Percentiles rank a stretch among this genome's conserved stretches.
Evolutionary conservation across 352 stramenopile genomes (phyloP).

Genomic region (Phytopythium sindhum): DNA sequence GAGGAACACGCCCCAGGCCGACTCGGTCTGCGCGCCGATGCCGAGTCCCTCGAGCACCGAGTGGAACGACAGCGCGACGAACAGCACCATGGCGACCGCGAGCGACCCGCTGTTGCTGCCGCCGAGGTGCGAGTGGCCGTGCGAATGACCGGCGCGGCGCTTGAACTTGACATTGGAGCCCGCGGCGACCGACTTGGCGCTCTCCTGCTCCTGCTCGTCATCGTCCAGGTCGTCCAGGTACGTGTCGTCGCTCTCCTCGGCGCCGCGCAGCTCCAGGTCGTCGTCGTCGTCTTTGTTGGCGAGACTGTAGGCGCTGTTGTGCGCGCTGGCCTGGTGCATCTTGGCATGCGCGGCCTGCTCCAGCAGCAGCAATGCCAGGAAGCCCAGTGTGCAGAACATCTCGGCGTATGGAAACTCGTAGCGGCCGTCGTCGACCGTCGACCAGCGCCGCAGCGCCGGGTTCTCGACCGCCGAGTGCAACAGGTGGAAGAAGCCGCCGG

Average conservation of each 20-base stretch:
- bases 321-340: constrained; percentile 15
- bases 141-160: constrained; percentile 23
- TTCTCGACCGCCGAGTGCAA: constrained; percentile 73
- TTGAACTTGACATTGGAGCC: constrained; percentile 14
- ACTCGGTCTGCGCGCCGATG: constrained; percentile 64
- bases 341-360: constrained; percentile 60
- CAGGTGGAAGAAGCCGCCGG: constrained; percentile 75
- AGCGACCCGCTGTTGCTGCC: constrained; percentile 22
- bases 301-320: constrained; percentile 13
- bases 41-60: constrained; percentile 75
- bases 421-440: constrained; percentile 49
- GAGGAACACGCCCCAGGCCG: constrained; percentile 73
- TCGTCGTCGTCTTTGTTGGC: constrained; percentile 31
- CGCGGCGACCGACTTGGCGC: constrained; percentile 1
- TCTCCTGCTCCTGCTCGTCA: constrained; percentile 20
- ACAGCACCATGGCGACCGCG: constrained; percentile 67
- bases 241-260: constrained; percentile 35
- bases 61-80: constrained; percentile 78
- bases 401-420: constrained; percentile 78
- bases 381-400: constrained; percentile 75
- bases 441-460: constrained; percentile 57
- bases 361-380: constrained; percentile 60
- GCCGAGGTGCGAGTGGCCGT: constrained; percentile 36
- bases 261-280: constrained; percentile 34
- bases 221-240: constrained; percentile 45